Evolutionary conservation across 2,329 filamentous ascomycete species (phyloP), one percentile per base, ranked within the genome.

Genomic region (Penicillium occitanis): DNA sequence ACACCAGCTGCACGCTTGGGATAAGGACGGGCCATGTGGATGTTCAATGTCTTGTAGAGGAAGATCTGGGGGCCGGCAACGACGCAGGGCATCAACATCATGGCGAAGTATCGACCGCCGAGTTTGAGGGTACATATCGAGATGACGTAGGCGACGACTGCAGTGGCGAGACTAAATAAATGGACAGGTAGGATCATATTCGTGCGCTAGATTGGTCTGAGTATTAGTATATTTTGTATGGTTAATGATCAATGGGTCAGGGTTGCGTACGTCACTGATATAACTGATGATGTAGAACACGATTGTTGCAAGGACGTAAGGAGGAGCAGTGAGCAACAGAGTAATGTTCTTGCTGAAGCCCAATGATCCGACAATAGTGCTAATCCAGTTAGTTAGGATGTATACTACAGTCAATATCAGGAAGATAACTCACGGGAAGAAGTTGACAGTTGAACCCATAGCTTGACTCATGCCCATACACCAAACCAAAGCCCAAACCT

Each of bases 391-490:
- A 51, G 48, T 30, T 30, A 51, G 25, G 2, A 51, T n/a, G 48
- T 17, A 8, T 30, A 51, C 6, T 10, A n/a, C 5, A 17, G 13
- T 28, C 48, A 30, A n/a, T 51, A 51, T 51, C 48, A 17, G 11
- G 13, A 10, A 17, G 28, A 30, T 17, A 28, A 25, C 48, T 51
- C n/a, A 51, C 48, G 78, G 78, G 66, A 82, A 75, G 72, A 77
- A 77, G 42, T 61, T 61, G 14, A 71, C 70, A 19, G 58, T 30
- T 14, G 71, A 73, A 1, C 76, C 76, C 59, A 79, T 77, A 11
- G 73, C 73, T 53, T 80, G 78, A 0, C 77, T 79, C 11, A 80
- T 70, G 72, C 79, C 76, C 68, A 80, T 79, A 68, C 76, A 77
- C 28, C 77, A 69, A 35, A 79, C 78, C 61, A 79, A 71, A 1